phyloP scores from a whole-genome alignment of 345 rosid species.

The Toxicodendron radicans region DNA sequence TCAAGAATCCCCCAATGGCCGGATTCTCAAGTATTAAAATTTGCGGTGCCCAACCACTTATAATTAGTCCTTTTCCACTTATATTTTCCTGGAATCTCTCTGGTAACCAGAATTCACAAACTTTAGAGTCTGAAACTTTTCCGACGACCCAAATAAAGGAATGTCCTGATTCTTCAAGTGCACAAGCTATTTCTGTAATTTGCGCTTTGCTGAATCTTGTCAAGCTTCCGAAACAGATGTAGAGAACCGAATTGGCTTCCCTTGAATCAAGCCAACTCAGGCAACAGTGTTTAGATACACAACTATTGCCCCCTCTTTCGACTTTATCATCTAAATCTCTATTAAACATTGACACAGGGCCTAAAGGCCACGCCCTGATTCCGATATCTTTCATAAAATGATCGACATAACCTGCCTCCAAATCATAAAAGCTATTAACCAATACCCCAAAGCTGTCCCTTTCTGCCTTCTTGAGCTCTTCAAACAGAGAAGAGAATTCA shows the following conservation, averaged over 20 bases:
- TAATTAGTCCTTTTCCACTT: conserved; percentile 26
- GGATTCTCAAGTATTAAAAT: conserved; percentile 36
- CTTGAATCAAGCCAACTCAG: conserved; percentile 33
- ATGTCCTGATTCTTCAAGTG: conserved; percentile 4
- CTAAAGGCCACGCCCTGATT: conserved; percentile 33
- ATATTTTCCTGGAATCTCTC: conserved; percentile 23
- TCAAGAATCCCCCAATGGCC: conserved; percentile 38
- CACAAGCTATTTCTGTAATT: not conserved
- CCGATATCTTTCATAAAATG: conserved; percentile 27
- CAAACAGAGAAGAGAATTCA: conserved; percentile 32
- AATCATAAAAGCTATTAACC: conserved; percentile 32
- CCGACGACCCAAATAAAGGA: conserved; percentile 32
- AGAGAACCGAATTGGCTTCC: conserved; percentile 32
- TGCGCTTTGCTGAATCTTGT: conserved; percentile 8
- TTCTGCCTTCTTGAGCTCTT: conserved; percentile 30
- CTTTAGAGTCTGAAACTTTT: not conserved
- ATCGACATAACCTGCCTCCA: conserved; percentile 34
- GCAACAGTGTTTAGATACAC: conserved; percentile 12
- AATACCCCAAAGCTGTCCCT: conserved; percentile 32
- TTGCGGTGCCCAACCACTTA: conserved; percentile 52
- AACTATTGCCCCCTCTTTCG: conserved; percentile 25
- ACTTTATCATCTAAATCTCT: conserved; percentile 21
- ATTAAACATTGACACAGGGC: conserved; percentile 29
- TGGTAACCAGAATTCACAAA: conserved; percentile 30
- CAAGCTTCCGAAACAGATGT: conserved; percentile 22